phyloP scores from a whole-genome alignment of 441 rosid genomes.

The Breynia disticha region DNA sequence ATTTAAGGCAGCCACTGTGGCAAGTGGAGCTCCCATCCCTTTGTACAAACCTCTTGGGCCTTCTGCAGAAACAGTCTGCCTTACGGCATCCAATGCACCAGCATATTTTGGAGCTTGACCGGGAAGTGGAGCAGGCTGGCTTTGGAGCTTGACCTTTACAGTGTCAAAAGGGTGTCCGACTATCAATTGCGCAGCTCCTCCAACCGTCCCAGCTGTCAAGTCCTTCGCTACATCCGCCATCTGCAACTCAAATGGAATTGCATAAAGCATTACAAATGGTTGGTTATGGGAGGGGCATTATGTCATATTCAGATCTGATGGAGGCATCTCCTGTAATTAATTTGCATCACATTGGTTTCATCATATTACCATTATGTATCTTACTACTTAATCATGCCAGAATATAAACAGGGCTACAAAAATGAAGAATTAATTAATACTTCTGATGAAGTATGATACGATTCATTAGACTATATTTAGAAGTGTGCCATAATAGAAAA shows the following conservation, averaged over 20 bases:
- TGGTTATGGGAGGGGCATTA: no score
- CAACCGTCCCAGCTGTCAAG: conserved; percentile 76
- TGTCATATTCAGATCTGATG: no score
- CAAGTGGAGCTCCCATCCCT: conserved; percentile 98
- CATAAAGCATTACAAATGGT: neutral
- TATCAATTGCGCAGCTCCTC: conserved; percentile 86
- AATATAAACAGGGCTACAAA: no score
- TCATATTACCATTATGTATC: no score
- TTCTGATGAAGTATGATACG: no score
- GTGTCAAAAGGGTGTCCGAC: conserved; percentile 97
- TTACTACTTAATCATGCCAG: no score
- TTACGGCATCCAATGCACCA: conserved; percentile 83
- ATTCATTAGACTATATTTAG: no score
- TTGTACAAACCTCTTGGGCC: conserved; percentile 86
- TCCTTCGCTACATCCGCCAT: conserved; percentile 90
- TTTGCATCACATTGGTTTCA: no score
- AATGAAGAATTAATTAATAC: no score
- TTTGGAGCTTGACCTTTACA: conserved; percentile 95
- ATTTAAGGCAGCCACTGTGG: conserved; percentile 92
- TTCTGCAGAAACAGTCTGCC: conserved; percentile 74
- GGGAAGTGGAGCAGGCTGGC: conserved; percentile 71
- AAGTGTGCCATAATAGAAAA: no score
- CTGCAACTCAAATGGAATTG: conserved; percentile 22
- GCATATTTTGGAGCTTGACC: conserved; percentile 69
- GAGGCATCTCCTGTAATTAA: no score